Percentiles rank a stretch among this genome's conserved stretches.
These are phyloP conservation scores for Straminergon stramineum DNA, from an alignment of 225 moss, liverwort and hornwort genomes.

Conservation along the genomic window DNA sequence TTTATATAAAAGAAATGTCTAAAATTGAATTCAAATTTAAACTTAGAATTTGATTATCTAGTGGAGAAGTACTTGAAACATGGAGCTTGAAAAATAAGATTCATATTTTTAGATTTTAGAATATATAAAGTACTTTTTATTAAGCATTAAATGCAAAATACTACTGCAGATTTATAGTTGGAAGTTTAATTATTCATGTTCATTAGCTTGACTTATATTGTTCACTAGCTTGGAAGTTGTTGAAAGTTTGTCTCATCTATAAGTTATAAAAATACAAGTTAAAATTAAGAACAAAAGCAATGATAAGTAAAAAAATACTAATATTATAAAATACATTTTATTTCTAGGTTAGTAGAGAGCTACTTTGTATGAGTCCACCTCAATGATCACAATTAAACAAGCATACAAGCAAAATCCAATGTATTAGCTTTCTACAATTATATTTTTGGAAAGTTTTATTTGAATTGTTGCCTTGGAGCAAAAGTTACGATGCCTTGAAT, in stretches of 20 bases:
- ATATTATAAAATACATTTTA: not conserved
- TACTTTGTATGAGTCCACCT: rapidly evolving
- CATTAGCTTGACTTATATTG: not conserved
- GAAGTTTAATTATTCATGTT: not conserved
- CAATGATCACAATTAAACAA: rapidly evolving
- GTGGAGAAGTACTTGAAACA: not conserved
- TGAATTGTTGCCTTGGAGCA: too few relatives aligned
- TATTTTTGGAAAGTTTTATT: too few relatives aligned
- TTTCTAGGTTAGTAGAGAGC: rapidly evolving
- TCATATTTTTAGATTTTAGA: not conserved
- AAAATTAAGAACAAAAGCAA: not conserved
- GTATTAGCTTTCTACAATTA: too few relatives aligned
- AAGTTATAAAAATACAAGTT: not conserved
- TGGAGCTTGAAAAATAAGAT: not conserved
- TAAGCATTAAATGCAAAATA: not conserved
- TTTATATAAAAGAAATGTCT: not conserved
- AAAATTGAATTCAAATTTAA: not conserved
- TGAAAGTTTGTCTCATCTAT: not conserved
- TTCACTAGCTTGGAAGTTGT: too few relatives aligned
- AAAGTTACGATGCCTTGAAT: too few relatives aligned
- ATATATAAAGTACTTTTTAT: not conserved
- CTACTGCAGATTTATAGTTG: not conserved
- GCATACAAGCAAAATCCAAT: not conserved
- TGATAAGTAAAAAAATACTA: not conserved
- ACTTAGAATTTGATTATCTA: not conserved